Conservation (phyloP, 495 filamentous ascomycete species). For the Penicillium canariense region DNA sequence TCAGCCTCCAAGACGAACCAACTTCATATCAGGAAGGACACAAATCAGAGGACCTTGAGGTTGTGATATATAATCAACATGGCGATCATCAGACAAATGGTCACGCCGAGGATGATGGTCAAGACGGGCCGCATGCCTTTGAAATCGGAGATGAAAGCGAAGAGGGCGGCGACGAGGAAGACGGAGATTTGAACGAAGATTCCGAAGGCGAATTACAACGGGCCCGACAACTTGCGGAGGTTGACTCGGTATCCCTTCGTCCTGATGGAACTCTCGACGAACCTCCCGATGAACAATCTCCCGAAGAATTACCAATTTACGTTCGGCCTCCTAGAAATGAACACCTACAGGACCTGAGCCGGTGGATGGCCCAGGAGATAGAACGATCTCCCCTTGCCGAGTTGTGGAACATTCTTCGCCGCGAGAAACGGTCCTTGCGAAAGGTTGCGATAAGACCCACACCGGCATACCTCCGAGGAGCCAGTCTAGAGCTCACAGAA, state of each 20-base stretch:
- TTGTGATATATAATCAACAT: neutral
- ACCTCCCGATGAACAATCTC: neutral
- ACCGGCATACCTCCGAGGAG: neutral
- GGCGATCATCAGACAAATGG: neutral
- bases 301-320: neutral
- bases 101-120: neutral
- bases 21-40: neutral
- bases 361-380: slow-evolving; percentile 6
- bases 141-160: neutral
- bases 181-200: neutral
- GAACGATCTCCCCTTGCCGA: neutral
- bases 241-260: neutral
- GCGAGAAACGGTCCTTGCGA: neutral
- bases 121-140: neutral
- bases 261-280: neutral
- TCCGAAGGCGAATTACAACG: neutral
- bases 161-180: neutral
- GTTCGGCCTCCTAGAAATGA: neutral
- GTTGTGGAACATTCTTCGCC: slow-evolving; percentile 2
- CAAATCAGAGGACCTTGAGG: neutral
- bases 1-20: neutral
- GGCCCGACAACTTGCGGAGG: neutral
- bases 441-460: neutral
- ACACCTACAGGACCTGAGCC: neutral
- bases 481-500: neutral